Evolutionary conservation across 2,329 filamentous ascomycete genomes (phyloP).

Genomic region (Calonectria montana): DNA sequence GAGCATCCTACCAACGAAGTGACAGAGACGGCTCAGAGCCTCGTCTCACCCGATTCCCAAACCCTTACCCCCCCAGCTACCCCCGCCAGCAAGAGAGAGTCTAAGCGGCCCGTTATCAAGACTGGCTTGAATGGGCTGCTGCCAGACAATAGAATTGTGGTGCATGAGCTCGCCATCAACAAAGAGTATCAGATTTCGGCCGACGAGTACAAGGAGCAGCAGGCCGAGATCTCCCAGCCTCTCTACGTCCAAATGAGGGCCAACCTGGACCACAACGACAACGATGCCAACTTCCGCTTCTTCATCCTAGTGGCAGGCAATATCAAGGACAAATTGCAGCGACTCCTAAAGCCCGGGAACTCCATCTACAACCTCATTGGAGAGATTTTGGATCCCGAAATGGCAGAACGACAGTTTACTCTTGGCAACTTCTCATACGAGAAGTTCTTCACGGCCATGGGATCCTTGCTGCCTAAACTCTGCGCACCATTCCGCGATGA

Average conservation of each 20-base stretch:
- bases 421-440: slow-evolving; percentile 83
- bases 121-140: slow-evolving; percentile 65
- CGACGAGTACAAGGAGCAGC: slow-evolving; percentile 69
- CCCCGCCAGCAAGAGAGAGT: slow-evolving; percentile 54
- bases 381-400: slow-evolving; percentile 79
- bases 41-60: slow-evolving; percentile 57
- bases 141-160: slow-evolving; percentile 78
- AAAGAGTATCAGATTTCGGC: slow-evolving; percentile 79
- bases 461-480: slow-evolving; percentile 78
- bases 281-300: slow-evolving; percentile 73
- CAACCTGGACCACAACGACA: slow-evolving; percentile 74
- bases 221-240: slow-evolving; percentile 59
- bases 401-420: slow-evolving; percentile 75
- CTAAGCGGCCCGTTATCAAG: slow-evolving; percentile 51
- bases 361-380: slow-evolving; percentile 80
- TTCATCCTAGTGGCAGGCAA: slow-evolving; percentile 78
- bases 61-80: slow-evolving; percentile 66
- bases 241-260: slow-evolving; percentile 68
- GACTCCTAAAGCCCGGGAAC: slow-evolving; percentile 76
- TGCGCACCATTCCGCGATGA: slow-evolving; percentile 85
- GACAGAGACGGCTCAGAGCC: slow-evolving; percentile 51
- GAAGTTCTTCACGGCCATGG: slow-evolving; percentile 83
- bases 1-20: slow-evolving; percentile 55
- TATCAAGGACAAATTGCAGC: slow-evolving; percentile 77
- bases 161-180: slow-evolving; percentile 85